phyloP scores from a whole-genome alignment of 2,329 filamentous ascomycete genomes.

The Chrysoporthe cubensis region DNA sequence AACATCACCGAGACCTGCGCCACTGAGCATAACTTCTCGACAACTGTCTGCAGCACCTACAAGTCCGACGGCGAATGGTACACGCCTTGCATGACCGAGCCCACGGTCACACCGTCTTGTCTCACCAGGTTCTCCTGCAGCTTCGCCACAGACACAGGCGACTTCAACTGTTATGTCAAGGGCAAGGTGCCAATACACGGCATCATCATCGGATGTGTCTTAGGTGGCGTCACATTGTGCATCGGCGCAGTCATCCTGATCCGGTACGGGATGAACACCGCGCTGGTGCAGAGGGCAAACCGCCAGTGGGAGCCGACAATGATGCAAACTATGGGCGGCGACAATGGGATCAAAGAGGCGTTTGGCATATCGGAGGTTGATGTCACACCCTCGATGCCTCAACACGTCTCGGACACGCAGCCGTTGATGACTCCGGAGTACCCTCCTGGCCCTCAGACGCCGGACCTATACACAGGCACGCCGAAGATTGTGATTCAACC shows the following conservation, averaged over 20 bases:
- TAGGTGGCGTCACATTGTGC: conserved; percentile 37
- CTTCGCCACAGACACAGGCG: conserved; percentile 43
- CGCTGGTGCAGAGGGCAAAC: not conserved
- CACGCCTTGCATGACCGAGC: conserved; percentile 45
- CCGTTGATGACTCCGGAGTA: not conserved
- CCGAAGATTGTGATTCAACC: not conserved
- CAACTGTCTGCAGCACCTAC: conserved; percentile 46
- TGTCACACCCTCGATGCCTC: too few relatives aligned
- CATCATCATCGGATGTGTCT: conserved; percentile 52
- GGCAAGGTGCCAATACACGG: conserved; percentile 48
- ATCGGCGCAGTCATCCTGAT: not conserved
- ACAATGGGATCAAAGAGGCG: not conserved
- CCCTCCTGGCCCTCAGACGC: not conserved
- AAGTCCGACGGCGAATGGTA: conserved; percentile 33
- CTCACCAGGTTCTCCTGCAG: conserved; percentile 49
- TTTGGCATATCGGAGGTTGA: not conserved
- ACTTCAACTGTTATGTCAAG: conserved; percentile 49
- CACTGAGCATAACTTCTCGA: conserved; percentile 41
- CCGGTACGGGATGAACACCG: not conserved
- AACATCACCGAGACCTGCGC: conserved; percentile 39
- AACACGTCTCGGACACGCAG: not conserved
- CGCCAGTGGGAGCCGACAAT: not conserved
- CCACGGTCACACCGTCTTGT: conserved; percentile 45
- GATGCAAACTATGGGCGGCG: not conserved
- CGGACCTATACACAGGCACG: not conserved